Base-by-base conservation (phyloP, 441 rosid species). In the Codiaeum variegatum region DNA sequence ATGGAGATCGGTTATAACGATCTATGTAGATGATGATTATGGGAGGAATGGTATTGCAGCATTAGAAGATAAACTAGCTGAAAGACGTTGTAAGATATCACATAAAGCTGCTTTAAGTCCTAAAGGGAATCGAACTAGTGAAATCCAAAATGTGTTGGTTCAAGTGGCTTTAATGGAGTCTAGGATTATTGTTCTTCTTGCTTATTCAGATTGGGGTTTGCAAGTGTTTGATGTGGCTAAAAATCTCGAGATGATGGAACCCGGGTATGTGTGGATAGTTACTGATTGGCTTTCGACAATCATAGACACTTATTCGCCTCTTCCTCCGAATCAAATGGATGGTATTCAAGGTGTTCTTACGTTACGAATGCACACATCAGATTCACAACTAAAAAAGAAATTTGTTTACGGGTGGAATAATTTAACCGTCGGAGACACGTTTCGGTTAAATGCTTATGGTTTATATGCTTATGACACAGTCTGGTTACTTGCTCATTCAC, bases 391-490 rank as follows among this genome's bases (percentile, higher is more conserved):
- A 65, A 92, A 86, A 78, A 82, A 82, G 78, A 81, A 80, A 47
- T 85, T 94, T 31, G 77, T 78, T 51, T 82, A 88, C 2, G 75
- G 89, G 75, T 92, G 98, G 97, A 80, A 74, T 59, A 88, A 84
- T 74, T 77, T 90, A 86, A 88, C 91, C 6, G 42, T 46, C 3
- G 75, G 65, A 40, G 47, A 16, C 38, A 71, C 65, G 16, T 73
- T 87, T 46, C 97, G 97, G 42, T 74, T 90, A 71, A 92, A 73
- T 72, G 67, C 89, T 69, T 88, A 82, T 44, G 91, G 89, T 69
- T 78, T 90, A 0, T 94, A 90, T 54, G 95, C 98, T n/a, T 94
- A 94, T 62, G 98, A 92, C 79, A 92, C 97, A 0, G 91, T 89
- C 24, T 89, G 97, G 97, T 67, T 94, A 60, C 92, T 94, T 70